Conservation (phyloP, 2,329 filamentous ascomycete species). For the Huntiella moniliformis region DNA sequence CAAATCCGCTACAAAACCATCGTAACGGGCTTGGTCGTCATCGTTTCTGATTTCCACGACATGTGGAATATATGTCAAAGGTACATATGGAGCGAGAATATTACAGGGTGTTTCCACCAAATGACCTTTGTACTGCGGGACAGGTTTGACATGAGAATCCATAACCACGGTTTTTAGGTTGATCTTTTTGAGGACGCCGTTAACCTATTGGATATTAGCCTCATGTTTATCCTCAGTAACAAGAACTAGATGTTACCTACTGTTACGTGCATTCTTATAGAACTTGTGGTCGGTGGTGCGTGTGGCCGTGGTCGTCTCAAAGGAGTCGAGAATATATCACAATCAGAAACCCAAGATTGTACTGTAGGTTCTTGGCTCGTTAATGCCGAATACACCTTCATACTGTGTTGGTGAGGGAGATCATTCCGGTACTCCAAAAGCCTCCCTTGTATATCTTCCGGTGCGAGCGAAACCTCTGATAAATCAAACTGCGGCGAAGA, state of each 20-base stretch:
- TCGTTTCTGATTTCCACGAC: constrained; percentile 36
- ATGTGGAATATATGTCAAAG: constrained; percentile 41
- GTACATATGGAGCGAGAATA: constrained; percentile 39
- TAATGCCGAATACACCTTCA: neutral
- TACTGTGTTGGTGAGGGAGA: neutral
- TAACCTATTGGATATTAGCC: constrained; percentile 1
- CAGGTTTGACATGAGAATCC: constrained; percentile 30
- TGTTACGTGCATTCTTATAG: neutral
- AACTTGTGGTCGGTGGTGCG: neutral
- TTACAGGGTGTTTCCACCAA: constrained; percentile 42
- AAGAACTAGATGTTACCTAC: neutral
- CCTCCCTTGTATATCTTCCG: neutral
- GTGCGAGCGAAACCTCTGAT: neutral
- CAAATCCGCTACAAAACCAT: constrained; percentile 8
- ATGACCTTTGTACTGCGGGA: constrained; percentile 40
- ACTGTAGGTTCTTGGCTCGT: neutral
- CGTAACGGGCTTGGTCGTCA: constrained; percentile 21
- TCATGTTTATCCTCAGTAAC: neutral
- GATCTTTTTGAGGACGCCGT: neutral
- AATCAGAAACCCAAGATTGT: neutral
- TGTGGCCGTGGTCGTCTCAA: neutral
- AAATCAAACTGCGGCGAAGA: neutral
- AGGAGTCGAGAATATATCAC: neutral
- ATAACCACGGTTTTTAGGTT: constrained; percentile 22
- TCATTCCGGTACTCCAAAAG: neutral